Conservation (phyloP, 2,329 filamentous ascomycete genomes). For the Xylaria digitata region DNA sequence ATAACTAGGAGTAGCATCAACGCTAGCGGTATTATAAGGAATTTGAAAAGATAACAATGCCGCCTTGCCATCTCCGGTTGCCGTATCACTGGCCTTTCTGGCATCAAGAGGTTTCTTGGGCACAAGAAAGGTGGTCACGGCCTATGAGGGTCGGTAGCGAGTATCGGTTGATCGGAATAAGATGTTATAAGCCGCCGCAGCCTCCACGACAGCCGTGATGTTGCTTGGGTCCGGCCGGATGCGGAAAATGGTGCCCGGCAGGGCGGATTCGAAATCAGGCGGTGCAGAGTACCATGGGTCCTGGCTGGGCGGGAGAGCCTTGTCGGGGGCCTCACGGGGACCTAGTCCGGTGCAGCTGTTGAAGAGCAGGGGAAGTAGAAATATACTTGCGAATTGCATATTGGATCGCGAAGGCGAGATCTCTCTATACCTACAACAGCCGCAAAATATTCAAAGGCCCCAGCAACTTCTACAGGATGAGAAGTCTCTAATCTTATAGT, state of each 20-base stretch:
- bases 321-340: neutral
- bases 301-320: constrained; percentile 43
- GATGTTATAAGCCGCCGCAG: constrained; percentile 50
- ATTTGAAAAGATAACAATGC: constrained; percentile 55
- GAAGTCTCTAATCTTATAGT: constrained; percentile 4
- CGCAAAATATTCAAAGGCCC: neutral
- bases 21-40: constrained; percentile 51
- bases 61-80: constrained; percentile 30
- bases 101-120: constrained; percentile 16
- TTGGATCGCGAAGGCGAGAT: neutral
- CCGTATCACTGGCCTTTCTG: neutral
- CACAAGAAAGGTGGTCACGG: constrained; percentile 52
- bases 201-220: constrained; percentile 34
- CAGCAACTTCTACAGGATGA: neutral
- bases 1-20: constrained; percentile 55
- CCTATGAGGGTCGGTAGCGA: constrained; percentile 51
- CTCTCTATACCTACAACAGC: neutral
- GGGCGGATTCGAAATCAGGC: constrained; percentile 43
- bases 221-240: constrained; percentile 47
- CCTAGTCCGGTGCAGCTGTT: neutral
- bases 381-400: neutral
- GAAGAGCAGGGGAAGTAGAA: neutral
- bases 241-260: constrained; percentile 48
- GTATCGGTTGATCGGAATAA: constrained; percentile 55
- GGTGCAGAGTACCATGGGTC: constrained; percentile 53